Percentiles rank a stretch among this genome's conserved stretches.
Conservation (phyloP, 257 asterid genomes). For the Solanum tacnaense region DNA sequence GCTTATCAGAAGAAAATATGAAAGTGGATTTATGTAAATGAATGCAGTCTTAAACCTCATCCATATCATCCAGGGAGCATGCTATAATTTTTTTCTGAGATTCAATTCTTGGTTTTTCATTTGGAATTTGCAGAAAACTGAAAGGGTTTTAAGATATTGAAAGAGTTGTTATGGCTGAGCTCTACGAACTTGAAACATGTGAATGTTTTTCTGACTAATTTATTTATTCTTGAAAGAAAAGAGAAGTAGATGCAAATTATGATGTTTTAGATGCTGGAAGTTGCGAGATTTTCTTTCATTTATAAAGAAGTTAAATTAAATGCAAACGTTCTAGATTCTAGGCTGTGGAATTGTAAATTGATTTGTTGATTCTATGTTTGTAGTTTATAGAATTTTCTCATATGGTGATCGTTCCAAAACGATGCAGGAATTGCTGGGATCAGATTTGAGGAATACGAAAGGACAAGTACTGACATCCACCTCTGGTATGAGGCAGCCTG, state of each 20-base stretch:
- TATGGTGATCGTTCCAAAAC: background rate
- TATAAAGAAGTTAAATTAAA: background rate
- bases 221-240: background rate
- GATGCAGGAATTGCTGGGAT: conserved; percentile 46
- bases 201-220: background rate
- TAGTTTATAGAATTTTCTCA: background rate
- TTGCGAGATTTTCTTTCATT: background rate
- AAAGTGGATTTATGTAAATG: background rate
- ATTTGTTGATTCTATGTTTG: background rate
- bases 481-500: conserved; percentile 42
- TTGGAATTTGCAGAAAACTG: background rate
- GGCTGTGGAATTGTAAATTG: background rate
- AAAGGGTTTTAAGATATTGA: background rate
- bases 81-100: background rate
- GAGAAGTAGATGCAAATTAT: background rate
- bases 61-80: background rate
- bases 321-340: background rate
- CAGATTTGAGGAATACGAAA: conserved; percentile 55
- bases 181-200: background rate
- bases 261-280: background rate
- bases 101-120: background rate
- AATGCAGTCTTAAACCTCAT: background rate
- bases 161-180: background rate
- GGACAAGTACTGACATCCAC: conserved; percentile 47
- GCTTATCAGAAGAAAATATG: background rate